These are phyloP conservation scores for Magnusiomyces ingens DNA, from an alignment of 1,139 yeast species.

Conservation along the genomic window DNA sequence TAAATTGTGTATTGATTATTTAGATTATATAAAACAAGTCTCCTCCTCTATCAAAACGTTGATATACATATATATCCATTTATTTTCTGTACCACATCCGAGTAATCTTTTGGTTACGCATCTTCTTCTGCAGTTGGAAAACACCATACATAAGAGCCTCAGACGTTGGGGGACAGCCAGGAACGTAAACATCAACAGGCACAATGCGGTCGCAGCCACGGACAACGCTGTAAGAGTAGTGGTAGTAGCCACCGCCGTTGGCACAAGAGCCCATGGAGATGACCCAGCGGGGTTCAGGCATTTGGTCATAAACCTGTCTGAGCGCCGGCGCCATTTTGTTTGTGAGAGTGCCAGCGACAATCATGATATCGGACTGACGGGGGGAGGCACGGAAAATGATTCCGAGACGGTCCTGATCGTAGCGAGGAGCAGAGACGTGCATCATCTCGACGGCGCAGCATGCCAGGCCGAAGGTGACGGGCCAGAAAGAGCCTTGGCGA, in stretches of 20 bases:
- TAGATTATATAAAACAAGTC: slow-evolving; percentile 5
- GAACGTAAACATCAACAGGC: slow-evolving; percentile 87
- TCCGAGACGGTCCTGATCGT: slow-evolving; percentile 90
- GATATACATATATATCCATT: slow-evolving; percentile 1
- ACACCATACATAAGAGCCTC: slow-evolving; percentile 91
- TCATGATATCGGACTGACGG: slow-evolving; percentile 89
- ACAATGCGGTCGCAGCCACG: slow-evolving; percentile 86
- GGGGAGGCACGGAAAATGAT: slow-evolving; percentile 93
- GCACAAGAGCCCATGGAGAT: slow-evolving; percentile 95
- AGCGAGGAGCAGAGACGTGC: slow-evolving; percentile 89
- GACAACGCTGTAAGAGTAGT: slow-evolving; percentile 81
- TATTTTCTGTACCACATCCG: slow-evolving; percentile 81
- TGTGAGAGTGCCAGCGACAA: slow-evolving; percentile 88
- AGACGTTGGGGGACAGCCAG: slow-evolving; percentile 90
- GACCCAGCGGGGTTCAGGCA: slow-evolving; percentile 88
- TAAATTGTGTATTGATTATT: slow-evolving; percentile 1
- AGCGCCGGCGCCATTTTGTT: slow-evolving; percentile 93
- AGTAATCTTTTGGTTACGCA: slow-evolving; percentile 73
- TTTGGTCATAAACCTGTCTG: slow-evolving; percentile 89
- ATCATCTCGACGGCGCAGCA: slow-evolving; percentile 95
- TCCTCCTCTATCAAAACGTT: no score
- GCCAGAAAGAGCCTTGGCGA: slow-evolving; percentile 89
- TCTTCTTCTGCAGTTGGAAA: slow-evolving; percentile 82
- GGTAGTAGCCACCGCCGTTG: slow-evolving; percentile 91
- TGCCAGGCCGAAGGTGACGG: slow-evolving; percentile 86